Conservation (phyloP, 2,329 filamentous ascomycete species). For the Endoconidiophora laricicola region DNA sequence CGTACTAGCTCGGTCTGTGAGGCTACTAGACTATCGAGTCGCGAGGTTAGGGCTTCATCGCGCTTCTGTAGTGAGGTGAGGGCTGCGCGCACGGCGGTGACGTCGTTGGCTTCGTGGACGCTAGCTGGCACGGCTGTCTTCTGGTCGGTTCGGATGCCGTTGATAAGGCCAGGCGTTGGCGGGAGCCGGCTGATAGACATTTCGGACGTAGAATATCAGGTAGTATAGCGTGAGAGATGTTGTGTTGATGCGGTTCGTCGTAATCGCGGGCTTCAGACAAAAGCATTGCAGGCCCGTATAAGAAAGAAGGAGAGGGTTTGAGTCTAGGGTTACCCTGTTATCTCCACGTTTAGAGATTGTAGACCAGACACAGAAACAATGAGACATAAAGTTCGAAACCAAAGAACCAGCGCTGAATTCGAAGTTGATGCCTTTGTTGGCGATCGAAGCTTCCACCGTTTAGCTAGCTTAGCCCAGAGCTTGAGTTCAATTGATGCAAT, state of each 20-base stretch:
- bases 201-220: background rate
- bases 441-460: no score
- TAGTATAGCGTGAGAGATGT: slow-evolving; percentile 8
- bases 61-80: slow-evolving; percentile 59
- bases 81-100: slow-evolving; percentile 63
- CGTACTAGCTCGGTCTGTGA: slow-evolving; percentile 77
- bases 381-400: no score
- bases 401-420: no score
- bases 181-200: background rate
- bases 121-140: slow-evolving; percentile 16
- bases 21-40: slow-evolving; percentile 59
- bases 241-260: slow-evolving; percentile 9
- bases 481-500: no score
- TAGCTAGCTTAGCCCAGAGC: no score
- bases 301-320: no score
- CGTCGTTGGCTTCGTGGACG: slow-evolving; percentile 55
- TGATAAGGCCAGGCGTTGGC: slow-evolving; percentile 10
- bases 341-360: no score
- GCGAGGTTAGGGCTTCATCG: slow-evolving; percentile 56
- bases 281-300: no score
- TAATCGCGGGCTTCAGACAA: background rate
- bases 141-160: slow-evolving; percentile 12
- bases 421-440: no score
- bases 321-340: no score
- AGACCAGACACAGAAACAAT: no score